Base-by-base conservation (phyloP, 1,284 basidiomycete genomes). In the Ceratobasidium sp. region DNA sequence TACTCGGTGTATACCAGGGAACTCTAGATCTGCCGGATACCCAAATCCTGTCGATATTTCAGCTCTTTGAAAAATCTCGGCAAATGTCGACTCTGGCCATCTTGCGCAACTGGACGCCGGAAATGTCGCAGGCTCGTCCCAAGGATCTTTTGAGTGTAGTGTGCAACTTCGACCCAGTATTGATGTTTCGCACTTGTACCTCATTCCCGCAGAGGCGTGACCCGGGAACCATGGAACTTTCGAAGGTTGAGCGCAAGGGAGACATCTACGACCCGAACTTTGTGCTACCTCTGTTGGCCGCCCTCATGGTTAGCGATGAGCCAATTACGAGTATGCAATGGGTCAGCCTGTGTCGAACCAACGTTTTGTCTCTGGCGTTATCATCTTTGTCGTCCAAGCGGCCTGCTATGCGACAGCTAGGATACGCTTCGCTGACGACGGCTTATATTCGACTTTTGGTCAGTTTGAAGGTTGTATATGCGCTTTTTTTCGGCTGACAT, bases 311-410 rank as follows among this genome's bases (percentile, higher is more conserved):
- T 0, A 90, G 92, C 48, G 86, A 86, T 64, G 87, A 86, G 16
- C 90, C 91, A 0, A 83, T 90, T 0, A 90, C 90, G 0, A 89
- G 91, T 0, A 85, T 93, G 78, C 90, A 89, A 44, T 98, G 96
- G 96, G 92, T 98, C 14, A 91, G 95, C 81, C 83, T 98, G 7
- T 91, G 96, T 82, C 87, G 95, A 78, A 94, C 92, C 23, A 97
- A 97, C 81, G 87, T 92, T 3, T 87, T 94, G 14, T 90, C 94
- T 50, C 81, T 98, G 48, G 87, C 94, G 1, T 88, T 98, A 27
- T 90, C 93, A 50, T 88, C 90, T 0, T 83, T 98, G 68, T 93
- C 95, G 0, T 91, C 93, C 1, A 90, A 90, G 77, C 90, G 94
- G 81, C 83, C 81, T 0, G 84, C 85, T 18, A 85, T 94, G 50